These are phyloP conservation scores for Viridothelium virens DNA, from an alignment of 495 filamentous ascomycete genomes.

Conservation along the genomic window DNA sequence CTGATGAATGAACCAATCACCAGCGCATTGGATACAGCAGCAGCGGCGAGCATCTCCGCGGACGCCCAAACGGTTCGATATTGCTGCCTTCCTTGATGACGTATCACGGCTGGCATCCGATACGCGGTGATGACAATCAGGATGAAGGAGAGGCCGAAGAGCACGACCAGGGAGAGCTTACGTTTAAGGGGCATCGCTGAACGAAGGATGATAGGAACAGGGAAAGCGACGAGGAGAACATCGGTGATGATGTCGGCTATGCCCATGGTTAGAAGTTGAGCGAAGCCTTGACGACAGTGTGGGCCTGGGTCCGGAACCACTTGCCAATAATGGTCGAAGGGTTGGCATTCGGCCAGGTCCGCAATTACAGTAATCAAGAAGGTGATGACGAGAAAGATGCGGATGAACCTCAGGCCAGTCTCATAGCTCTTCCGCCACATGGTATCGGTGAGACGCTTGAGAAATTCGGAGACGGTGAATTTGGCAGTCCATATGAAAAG, in stretches of 20 bases:
- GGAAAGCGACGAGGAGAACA: conserved; percentile 75
- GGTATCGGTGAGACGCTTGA: conserved; percentile 64
- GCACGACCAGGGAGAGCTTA: conserved; percentile 48
- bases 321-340: conserved; percentile 83
- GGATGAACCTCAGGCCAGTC: conserved; percentile 56
- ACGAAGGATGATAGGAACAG: conserved; percentile 73
- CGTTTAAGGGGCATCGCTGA: conserved; percentile 60
- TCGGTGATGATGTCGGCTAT: conserved; percentile 81
- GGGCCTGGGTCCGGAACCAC: conserved; percentile 81
- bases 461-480: conserved; percentile 80
- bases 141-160: conserved; percentile 75
- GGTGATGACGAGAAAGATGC: conserved; percentile 65
- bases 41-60: conserved; percentile 36
- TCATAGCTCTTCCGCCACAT: conserved; percentile 67
- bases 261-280: conserved; percentile 81
- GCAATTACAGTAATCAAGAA: conserved; percentile 73
- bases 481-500: conserved; percentile 85
- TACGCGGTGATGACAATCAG: conserved; percentile 51
- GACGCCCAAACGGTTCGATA: conserved; percentile 37
- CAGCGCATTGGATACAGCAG: conserved; percentile 37
- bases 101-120: conserved; percentile 34
- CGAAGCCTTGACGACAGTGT: conserved; percentile 73
- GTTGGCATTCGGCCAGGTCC: conserved; percentile 77
- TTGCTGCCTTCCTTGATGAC: conserved; percentile 33
- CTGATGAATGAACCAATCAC: conserved; percentile 39